Evolutionary conservation across 352 stramenopile species (phyloP), one percentile per base, ranked within the genome.

Genomic region (Pythium biforme): DNA sequence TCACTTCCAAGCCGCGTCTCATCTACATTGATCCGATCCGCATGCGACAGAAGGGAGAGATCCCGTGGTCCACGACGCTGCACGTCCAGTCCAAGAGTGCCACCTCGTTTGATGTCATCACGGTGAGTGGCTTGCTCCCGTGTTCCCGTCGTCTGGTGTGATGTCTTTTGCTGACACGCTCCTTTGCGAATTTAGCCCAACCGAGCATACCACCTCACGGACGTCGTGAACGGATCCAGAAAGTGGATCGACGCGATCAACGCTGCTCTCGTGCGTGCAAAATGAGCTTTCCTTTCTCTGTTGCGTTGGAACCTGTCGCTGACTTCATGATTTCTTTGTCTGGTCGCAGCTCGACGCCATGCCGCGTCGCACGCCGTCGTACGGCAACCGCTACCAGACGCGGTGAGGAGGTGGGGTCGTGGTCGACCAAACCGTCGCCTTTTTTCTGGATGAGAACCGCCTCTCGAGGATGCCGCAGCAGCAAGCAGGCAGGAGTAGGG

Each of bases 21-120:
- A 95, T 95, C 68, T 95, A 95, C 85, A 95, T 95, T 68, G 86
- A 95, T 60, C 78, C 86, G 47, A 94, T 94, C 77, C 86, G 86
- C 76, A 95, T 94, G 86, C 84, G 85, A 65, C 86, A 95, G 72
- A 94, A 95, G 71, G 84, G 86, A 55, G 86, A 94, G 62, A 94
- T 95, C 50, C 86, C 86, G 48, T 95, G 86, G 86, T 95, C 86
- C 41, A 73, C 90, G 49, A 90, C 73, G 33, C 69, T 95, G 40
- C 92, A 94, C 68, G 86, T 94, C 49, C 82, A 91, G 68, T 88
- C 86, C 39, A 94, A 95, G 75, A 94, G 83, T 62, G 77, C 76
- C 34, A 91, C 83, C 55, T 81, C 82, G n/a, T 95, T 95, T 65
- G 86, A 95, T 69, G 85, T 95, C 50, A 84, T 95, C 50, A 95